phyloP scores from a whole-genome alignment of 2,329 filamentous ascomycete genomes.

The Exophiala alcalophila region DNA sequence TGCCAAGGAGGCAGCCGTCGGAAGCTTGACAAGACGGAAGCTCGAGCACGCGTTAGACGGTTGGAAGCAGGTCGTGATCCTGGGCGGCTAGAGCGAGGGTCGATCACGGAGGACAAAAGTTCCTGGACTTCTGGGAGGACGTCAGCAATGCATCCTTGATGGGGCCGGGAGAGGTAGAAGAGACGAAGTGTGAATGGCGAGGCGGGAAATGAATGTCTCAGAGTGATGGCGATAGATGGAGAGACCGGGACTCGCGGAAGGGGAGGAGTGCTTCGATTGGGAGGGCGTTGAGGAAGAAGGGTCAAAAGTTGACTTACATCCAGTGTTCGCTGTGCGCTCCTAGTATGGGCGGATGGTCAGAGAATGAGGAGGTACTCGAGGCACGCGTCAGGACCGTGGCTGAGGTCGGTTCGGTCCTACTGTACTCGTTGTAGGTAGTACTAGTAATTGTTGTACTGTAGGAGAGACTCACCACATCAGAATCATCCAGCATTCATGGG shows the following conservation, averaged over 20 bases:
- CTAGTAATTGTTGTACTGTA: no score
- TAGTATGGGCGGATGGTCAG: no score
- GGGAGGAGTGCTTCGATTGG: not conserved
- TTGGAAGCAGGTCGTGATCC: conserved; percentile 8
- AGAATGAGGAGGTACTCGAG: no score
- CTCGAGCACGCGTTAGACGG: not conserved
- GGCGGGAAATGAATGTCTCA: conserved; percentile 23
- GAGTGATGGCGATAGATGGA: conserved; percentile 1
- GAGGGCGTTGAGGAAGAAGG: not conserved
- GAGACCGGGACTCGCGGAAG: not conserved
- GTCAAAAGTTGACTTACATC: conserved; percentile 11
- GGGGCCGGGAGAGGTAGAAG: not conserved
- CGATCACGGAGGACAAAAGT: conserved; percentile 9
- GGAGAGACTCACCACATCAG: no score
- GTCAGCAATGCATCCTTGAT: conserved; percentile 6
- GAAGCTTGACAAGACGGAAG: not conserved
- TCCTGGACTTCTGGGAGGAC: conserved; percentile 4
- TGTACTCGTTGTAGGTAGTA: no score
- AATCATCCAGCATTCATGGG: no score
- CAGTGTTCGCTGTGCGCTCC: not conserved
- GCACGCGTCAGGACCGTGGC: no score
- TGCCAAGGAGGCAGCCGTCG: conserved; percentile 18
- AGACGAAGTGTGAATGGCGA: not conserved
- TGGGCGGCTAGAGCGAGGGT: conserved; percentile 2
- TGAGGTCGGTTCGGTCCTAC: no score